Evolutionary conservation across 2,329 filamentous ascomycete species (phyloP).

Genomic region (Nemania sp.): DNA sequence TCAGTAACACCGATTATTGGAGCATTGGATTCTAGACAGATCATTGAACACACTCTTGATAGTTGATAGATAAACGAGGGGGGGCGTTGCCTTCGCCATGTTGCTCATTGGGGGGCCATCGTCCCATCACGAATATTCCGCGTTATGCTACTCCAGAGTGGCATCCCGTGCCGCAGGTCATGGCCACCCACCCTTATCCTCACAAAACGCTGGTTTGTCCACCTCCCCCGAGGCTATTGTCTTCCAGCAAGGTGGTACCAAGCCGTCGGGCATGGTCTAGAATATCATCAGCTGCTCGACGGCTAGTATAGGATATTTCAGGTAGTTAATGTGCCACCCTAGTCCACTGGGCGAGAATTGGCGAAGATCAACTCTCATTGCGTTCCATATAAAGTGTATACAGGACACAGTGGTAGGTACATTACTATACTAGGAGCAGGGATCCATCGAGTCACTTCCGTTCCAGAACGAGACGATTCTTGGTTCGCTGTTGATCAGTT

Average conservation of each 20-base stretch:
- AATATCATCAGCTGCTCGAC: slow-evolving; percentile 25
- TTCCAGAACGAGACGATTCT: slow-evolving; percentile 27
- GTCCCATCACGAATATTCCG: slow-evolving; percentile 16
- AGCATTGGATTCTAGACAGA: slow-evolving; percentile 28
- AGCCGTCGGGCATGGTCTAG: slow-evolving; percentile 31
- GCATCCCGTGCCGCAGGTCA: slow-evolving; percentile 23
- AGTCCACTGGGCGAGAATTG: slow-evolving; percentile 17
- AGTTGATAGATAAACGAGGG: slow-evolving; percentile 12
- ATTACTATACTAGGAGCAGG: slow-evolving; percentile 3
- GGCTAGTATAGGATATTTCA: slow-evolving; percentile 8
- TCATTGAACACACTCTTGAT: slow-evolving; percentile 7
- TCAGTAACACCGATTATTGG: slow-evolving; percentile 40
- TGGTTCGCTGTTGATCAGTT: slow-evolving; percentile 24
- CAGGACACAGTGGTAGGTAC: too few species aligned
- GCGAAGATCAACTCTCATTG: slow-evolving; percentile 5
- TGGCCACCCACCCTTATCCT: slow-evolving; percentile 18
- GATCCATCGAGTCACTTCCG: slow-evolving; percentile 8
- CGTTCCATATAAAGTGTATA: too few species aligned
- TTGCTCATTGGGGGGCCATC: slow-evolving; percentile 14
- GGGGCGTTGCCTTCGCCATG: slow-evolving; percentile 7
- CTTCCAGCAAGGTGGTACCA: slow-evolving; percentile 34
- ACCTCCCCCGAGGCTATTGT: slow-evolving; percentile 24
- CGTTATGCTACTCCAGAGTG: slow-evolving; percentile 27
- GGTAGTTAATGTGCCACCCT: slow-evolving; percentile 24
- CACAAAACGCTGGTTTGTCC: slow-evolving; percentile 18